These are phyloP conservation scores for Beauveria australis DNA, from an alignment of 2,329 filamentous ascomycete species.

Conservation along the genomic window DNA sequence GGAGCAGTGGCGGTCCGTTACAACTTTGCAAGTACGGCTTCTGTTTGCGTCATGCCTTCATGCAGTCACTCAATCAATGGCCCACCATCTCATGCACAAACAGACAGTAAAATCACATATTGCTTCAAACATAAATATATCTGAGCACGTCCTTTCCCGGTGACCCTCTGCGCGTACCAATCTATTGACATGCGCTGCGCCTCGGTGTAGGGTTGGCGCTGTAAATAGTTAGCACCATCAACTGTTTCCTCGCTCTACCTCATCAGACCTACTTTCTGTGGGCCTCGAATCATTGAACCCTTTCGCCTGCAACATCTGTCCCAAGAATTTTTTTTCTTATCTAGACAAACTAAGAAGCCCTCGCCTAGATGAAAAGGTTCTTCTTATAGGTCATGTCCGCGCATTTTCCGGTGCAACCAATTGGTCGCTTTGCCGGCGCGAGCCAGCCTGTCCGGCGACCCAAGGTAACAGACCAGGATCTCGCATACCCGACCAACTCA, in stretches of 20 bases:
- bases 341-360: not conserved
- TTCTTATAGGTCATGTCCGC: slow-evolving; percentile 3
- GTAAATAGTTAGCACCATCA: too few species aligned
- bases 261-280: not conserved
- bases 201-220: not conserved
- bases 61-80: not conserved
- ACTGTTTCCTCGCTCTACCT: not conserved
- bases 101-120: too few species aligned
- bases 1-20: not conserved
- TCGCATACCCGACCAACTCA: not conserved
- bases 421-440: slow-evolving; percentile 57
- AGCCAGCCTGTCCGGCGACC: slow-evolving; percentile 68
- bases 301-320: not conserved
- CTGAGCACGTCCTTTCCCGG: not conserved
- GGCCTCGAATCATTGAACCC: not conserved
- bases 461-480: slow-evolving; percentile 41
- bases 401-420: slow-evolving; percentile 59
- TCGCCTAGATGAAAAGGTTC: not conserved
- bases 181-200: not conserved
- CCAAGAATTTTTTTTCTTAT: not conserved
- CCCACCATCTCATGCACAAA: not conserved
- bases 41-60: not conserved
- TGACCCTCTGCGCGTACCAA: not conserved
- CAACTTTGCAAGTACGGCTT: not conserved
- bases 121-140: too few species aligned